These are phyloP conservation scores for Backusella tuberculispora DNA, from an alignment of 192 early-diverging fungal genomes.

Conservation along the genomic window DNA sequence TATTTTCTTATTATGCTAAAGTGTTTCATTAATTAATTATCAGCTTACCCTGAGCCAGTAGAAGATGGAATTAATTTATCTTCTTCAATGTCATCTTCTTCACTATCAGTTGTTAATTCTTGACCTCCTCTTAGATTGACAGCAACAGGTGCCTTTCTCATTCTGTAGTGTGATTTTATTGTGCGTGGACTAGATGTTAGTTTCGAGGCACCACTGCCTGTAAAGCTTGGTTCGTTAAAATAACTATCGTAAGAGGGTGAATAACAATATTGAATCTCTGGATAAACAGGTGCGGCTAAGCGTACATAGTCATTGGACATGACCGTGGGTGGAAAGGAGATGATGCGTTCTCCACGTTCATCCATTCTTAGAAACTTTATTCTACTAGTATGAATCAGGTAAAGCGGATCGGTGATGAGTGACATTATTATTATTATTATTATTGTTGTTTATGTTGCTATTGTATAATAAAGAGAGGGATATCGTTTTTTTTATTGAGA, in stretches of 20 bases:
- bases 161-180: conserved; percentile 28
- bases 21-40: neutral
- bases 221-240: conserved; percentile 28
- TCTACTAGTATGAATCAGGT: conserved; percentile 77
- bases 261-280: conserved; percentile 62
- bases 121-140: conserved; percentile 56
- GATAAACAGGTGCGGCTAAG: conserved; percentile 57
- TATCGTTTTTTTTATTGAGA: neutral
- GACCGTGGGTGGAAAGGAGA: conserved; percentile 63
- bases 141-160: conserved; percentile 37
- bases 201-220: conserved; percentile 33
- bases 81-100: conserved; percentile 13
- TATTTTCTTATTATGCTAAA: neutral
- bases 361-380: conserved; percentile 74
- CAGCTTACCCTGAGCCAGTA: neutral
- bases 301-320: conserved; percentile 67
- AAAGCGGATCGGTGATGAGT: conserved; percentile 69
- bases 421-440: conserved; percentile 54
- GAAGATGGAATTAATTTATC: conserved; percentile 16
- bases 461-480: neutral
- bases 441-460: neutral
- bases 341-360: conserved; percentile 75
- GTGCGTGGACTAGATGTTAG: conserved; percentile 39
- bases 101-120: conserved; percentile 59
- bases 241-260: conserved; percentile 50